Percentiles rank a stretch among this genome's conserved stretches.
These are phyloP conservation scores for Polysphondylium violaceum DNA, from an alignment of 78 protist species.

Conservation along the genomic window DNA sequence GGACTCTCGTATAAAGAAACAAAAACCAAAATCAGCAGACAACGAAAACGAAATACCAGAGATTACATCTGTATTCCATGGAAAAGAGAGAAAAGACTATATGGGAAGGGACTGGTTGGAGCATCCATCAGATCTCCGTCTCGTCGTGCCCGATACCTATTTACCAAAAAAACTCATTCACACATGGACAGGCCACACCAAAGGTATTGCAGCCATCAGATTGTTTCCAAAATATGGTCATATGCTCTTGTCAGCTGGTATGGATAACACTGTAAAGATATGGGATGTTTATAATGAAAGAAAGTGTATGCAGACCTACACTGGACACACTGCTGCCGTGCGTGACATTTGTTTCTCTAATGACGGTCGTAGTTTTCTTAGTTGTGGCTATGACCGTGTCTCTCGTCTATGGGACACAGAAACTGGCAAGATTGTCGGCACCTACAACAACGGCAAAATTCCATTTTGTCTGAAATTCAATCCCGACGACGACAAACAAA, in stretches of 20 bases:
- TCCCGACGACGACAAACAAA: conserved; percentile 87
- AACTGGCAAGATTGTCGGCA: conserved; percentile 90
- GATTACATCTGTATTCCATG: conserved; percentile 20
- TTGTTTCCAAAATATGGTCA: conserved; percentile 92
- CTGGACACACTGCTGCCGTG: conserved; percentile 92
- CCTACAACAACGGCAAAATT: conserved; percentile 72
- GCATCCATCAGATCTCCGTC: conserved; percentile 49
- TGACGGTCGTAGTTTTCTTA: conserved; percentile 91
- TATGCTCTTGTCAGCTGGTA: conserved; percentile 87
- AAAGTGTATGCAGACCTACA: conserved; percentile 89
- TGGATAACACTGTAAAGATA: conserved; percentile 88
- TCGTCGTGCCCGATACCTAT: conserved; percentile 22
- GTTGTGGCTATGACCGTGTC: conserved; percentile 86
- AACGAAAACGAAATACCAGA: conserved; percentile 17
- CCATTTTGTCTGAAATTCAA: conserved; percentile 90
- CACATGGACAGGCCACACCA: conserved; percentile 84
- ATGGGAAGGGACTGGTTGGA: conserved; percentile 79
- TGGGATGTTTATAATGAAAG: conserved; percentile 90
- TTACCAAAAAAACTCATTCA: conserved; percentile 84
- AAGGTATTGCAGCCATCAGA: conserved; percentile 89
- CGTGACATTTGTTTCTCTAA: conserved; percentile 85
- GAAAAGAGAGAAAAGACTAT: conserved; percentile 48
- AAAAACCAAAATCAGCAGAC: not conserved
- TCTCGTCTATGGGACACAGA: conserved; percentile 97
- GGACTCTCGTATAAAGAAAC: conserved; percentile 33